Percentiles rank a stretch among this genome's conserved stretches.
Evolutionary conservation across 2,329 filamentous ascomycete genomes (phyloP).

Genomic region (Bretziella fagacearum): DNA sequence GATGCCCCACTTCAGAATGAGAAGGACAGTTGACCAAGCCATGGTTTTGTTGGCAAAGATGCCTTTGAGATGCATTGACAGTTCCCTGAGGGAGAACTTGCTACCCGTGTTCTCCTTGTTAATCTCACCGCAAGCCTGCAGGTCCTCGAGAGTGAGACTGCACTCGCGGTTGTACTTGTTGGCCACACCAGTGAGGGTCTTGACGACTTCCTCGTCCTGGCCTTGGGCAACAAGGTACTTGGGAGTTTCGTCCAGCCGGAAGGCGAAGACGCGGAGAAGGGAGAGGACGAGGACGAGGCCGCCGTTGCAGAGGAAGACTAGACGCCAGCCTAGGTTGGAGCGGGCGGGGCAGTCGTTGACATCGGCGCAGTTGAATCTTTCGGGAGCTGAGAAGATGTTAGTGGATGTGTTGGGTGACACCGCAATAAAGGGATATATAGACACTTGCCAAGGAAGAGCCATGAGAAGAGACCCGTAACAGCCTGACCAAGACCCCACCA

Average conservation of each 20-base stretch:
- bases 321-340: conserved; percentile 35
- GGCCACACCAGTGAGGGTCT: conserved; percentile 31
- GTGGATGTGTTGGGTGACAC: background rate
- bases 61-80: conserved; percentile 40
- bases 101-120: conserved; percentile 16
- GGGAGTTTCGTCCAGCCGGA: conserved; percentile 31
- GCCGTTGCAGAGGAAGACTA: conserved; percentile 29
- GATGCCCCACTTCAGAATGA: conserved; percentile 53
- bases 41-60: conserved; percentile 47
- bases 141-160: conserved; percentile 23
- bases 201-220: conserved; percentile 29
- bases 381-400: conserved; percentile 17
- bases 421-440: too few species aligned
- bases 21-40: conserved; percentile 41
- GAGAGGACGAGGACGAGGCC: conserved; percentile 28
- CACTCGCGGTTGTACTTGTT: conserved; percentile 23
- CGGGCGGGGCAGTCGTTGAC: conserved; percentile 23
- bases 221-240: conserved; percentile 29
- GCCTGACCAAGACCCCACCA: conserved; percentile 38
- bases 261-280: conserved; percentile 29
- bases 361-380: conserved; percentile 26
- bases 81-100: conserved; percentile 21
- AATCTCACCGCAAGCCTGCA: conserved; percentile 28
- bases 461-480: conserved; percentile 28
- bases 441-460: conserved; percentile 27